Evolutionary conservation across 1,139 yeast genomes (phyloP).

Genomic region (Zygosaccharomyces sapae): DNA sequence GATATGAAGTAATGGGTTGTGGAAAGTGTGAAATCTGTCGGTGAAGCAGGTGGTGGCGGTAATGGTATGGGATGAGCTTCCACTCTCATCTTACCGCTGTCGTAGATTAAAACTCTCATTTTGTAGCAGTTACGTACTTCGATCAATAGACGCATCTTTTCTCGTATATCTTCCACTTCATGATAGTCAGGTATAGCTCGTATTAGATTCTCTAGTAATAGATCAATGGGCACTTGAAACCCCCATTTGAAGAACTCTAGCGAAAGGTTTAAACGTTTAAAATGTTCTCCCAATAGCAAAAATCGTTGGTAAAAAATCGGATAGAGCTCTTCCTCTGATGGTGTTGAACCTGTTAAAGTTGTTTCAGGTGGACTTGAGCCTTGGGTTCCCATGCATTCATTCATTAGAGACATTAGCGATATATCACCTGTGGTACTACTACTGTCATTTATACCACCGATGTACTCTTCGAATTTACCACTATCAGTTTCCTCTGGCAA

Average conservation of each 20-base stretch:
- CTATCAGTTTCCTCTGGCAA: constrained; percentile 3
- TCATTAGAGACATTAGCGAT: constrained; percentile 12
- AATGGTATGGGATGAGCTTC: constrained; percentile 45
- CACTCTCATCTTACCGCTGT: constrained; percentile 47
- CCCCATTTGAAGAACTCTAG: constrained; percentile 52
- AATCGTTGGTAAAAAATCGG: constrained; percentile 41
- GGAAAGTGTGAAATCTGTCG: constrained; percentile 43
- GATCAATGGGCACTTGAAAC: constrained; percentile 42
- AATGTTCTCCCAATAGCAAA: constrained; percentile 63
- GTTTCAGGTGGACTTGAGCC: constrained; percentile 10
- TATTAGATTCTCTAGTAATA: constrained; percentile 45
- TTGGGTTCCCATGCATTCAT: constrained; percentile 8
- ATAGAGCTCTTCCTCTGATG: constrained; percentile 16
- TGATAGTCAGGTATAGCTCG: constrained; percentile 30
- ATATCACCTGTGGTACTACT: constrained; percentile 9
- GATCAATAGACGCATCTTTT: constrained; percentile 21
- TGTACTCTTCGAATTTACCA: constrained; percentile 8
- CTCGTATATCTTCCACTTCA: constrained; percentile 30
- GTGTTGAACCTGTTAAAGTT: constrained; percentile 20
- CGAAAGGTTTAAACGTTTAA: constrained; percentile 52
- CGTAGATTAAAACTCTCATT: constrained; percentile 51
- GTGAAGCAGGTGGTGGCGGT: constrained; percentile 30
- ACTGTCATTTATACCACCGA: constrained; percentile 7
- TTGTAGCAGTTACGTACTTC: constrained; percentile 45
- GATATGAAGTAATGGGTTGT: constrained; percentile 27